These are phyloP conservation scores for Calonectria fujianensis DNA, from an alignment of 2,329 filamentous ascomycete species.

Conservation along the genomic window DNA sequence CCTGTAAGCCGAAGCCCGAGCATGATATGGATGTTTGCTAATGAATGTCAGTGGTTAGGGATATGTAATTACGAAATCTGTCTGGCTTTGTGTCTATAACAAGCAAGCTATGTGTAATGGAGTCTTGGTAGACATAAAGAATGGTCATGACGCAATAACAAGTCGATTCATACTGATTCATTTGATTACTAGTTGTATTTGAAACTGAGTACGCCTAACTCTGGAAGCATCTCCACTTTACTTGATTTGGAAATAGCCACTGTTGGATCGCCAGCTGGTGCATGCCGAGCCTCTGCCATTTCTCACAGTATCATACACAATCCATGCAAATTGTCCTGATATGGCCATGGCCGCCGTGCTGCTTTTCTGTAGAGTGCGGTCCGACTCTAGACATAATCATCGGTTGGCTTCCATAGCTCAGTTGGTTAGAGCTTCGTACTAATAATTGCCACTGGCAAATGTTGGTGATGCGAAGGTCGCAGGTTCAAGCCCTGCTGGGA, in stretches of 20 bases:
- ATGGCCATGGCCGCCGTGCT: background rate
- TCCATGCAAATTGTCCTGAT: background rate
- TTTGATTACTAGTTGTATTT: background rate
- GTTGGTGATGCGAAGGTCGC: slow-evolving; percentile 1
- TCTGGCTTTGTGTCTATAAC: background rate
- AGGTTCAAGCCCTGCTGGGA: slow-evolving; percentile 5
- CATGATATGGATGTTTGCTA: background rate
- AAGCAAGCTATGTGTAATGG: background rate
- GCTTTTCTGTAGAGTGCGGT: background rate
- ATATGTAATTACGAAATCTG: background rate
- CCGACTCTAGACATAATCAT: background rate
- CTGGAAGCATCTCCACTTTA: background rate
- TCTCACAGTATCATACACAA: background rate
- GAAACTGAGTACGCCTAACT: background rate
- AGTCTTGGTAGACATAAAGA: background rate
- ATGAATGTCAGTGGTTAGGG: background rate
- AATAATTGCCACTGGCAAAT: background rate
- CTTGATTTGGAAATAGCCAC: background rate
- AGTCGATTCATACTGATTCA: background rate
- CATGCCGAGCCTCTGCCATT: background rate
- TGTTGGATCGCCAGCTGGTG: background rate
- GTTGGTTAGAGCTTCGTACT: slow-evolving; percentile 5
- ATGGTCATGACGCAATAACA: background rate
- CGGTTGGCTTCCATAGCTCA: slow-evolving; percentile 5
- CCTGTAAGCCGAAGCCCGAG: background rate